A percentile compares a stretch with the other conserved stretches of the same genome.
phyloP scores from a whole-genome alignment of 2,329 filamentous ascomycete species.

The Pseudogymnoascus sp. region DNA sequence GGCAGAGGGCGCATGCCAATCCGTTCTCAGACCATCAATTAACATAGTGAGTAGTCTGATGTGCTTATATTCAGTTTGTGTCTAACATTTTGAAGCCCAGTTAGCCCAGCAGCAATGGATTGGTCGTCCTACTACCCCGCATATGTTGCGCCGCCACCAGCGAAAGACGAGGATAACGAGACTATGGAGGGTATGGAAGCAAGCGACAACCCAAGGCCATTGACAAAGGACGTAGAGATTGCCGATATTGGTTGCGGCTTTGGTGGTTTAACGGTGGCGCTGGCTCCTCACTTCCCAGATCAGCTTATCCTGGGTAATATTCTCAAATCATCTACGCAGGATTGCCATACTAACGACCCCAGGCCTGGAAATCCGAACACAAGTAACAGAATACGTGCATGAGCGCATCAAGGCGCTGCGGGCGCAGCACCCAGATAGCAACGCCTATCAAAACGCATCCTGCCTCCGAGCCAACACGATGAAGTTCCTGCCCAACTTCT shows the following conservation, averaged over 20 bases:
- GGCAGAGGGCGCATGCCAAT: conserved; percentile 94
- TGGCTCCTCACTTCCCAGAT: conserved; percentile 73
- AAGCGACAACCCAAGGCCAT: conserved; percentile 24
- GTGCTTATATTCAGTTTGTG: not conserved
- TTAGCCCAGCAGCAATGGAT: conserved; percentile 75
- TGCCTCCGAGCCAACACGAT: conserved; percentile 91
- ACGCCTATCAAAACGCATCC: conserved; percentile 73
- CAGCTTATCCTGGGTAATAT: conserved; percentile 69
- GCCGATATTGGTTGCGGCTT: conserved; percentile 97
- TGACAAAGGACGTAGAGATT: conserved; percentile 71
- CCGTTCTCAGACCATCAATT: conserved; percentile 92
- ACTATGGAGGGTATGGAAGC: conserved; percentile 15
- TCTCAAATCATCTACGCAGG: not conserved
- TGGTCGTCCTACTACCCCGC: conserved; percentile 80
- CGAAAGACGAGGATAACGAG: conserved; percentile 24
- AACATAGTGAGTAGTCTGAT: conserved; percentile 58
- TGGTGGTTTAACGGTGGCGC: conserved; percentile 78
- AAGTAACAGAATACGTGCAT: conserved; percentile 84
- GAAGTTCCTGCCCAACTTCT: conserved; percentile 99
- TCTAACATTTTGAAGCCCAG: conserved; percentile 49
- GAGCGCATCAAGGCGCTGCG: conserved; percentile 79
- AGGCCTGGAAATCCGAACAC: conserved; percentile 88
- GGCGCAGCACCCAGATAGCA: conserved; percentile 45
- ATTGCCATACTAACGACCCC: conserved; percentile 12
- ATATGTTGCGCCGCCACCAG: conserved; percentile 44